Percentiles rank a stretch among this genome's conserved stretches.
phyloP scores from a whole-genome alignment of 345 rosid species.

The Toxicodendron radicans region DNA sequence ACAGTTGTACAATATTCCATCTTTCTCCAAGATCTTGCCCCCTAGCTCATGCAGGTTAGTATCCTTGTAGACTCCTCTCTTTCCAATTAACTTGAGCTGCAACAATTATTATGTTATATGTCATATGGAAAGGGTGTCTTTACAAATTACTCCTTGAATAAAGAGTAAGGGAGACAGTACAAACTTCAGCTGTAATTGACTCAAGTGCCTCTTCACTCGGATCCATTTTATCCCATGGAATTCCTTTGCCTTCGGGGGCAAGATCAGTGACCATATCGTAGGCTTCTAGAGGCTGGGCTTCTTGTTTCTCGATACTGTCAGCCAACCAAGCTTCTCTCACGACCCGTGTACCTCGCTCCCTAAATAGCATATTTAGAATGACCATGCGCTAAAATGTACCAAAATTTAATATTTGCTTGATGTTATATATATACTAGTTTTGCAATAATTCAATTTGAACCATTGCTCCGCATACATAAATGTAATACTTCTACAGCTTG shows the following conservation, averaged over 20 bases:
- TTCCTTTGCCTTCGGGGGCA: slow-evolving; percentile 59
- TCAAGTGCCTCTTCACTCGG: slow-evolving; percentile 57
- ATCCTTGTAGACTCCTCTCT: slow-evolving; percentile 68
- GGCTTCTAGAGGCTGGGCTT: slow-evolving; percentile 61
- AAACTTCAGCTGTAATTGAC: slow-evolving; percentile 53
- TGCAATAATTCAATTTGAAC: too few species aligned
- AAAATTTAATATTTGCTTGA: too few species aligned
- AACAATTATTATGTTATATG: background rate
- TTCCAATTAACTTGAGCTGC: slow-evolving; percentile 75
- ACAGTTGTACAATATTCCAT: slow-evolving; percentile 71
- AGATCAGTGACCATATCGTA: slow-evolving; percentile 62
- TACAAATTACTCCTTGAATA: too few species aligned
- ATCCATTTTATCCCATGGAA: slow-evolving; percentile 74
- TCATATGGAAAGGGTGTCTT: background rate
- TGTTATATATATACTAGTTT: too few species aligned
- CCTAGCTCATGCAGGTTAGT: slow-evolving; percentile 52
- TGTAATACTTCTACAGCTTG: background rate
- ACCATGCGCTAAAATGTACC: too few species aligned
- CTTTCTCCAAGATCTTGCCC: slow-evolving; percentile 59
- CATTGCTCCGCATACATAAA: background rate
- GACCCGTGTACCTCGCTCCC: slow-evolving; percentile 57
- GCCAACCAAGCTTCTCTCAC: slow-evolving; percentile 74
- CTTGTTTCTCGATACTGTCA: slow-evolving; percentile 70
- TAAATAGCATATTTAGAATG: slow-evolving; percentile 10
- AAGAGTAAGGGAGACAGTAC: background rate